Evolutionary conservation across 495 filamentous ascomycete genomes (phyloP).

Genomic region (Aspergillus kassunensis): DNA sequence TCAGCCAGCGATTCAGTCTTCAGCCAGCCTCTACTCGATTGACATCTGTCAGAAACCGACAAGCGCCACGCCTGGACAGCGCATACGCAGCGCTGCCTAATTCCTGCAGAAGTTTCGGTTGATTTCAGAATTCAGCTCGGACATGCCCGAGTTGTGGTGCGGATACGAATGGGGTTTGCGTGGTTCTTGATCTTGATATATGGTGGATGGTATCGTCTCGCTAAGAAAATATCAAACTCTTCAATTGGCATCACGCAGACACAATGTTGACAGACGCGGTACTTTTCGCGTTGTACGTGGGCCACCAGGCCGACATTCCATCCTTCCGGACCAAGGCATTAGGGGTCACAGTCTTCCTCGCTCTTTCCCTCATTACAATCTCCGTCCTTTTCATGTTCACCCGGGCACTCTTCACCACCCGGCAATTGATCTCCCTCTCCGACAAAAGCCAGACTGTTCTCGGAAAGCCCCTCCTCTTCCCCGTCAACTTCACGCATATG

Average conservation of each 20-base stretch:
- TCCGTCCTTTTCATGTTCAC: background rate
- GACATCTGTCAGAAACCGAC: background rate
- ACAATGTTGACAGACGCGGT: slow-evolving; percentile 3
- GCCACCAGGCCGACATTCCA: slow-evolving; percentile 1
- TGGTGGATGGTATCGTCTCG: too few relatives aligned
- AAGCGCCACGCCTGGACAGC: background rate
- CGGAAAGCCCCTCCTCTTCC: slow-evolving; percentile 16
- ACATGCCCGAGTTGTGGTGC: background rate
- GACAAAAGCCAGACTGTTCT: slow-evolving; percentile 6
- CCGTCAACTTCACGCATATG: slow-evolving; percentile 11
- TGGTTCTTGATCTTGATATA: background rate
- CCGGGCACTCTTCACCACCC: background rate
- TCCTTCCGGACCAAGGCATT: background rate
- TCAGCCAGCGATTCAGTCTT: background rate
- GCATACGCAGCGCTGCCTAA: background rate
- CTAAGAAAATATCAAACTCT: background rate
- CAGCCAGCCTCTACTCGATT: background rate
- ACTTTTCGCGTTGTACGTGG: slow-evolving; percentile 1
- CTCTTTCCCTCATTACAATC: background rate
- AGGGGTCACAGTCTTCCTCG: background rate
- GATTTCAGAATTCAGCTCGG: background rate
- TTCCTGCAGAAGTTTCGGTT: too few relatives aligned
- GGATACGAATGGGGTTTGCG: background rate
- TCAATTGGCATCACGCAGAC: background rate
- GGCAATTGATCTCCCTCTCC: slow-evolving; percentile 8